These are phyloP conservation scores for Metroxylon sagu DNA, from an alignment of 176 grass and related monocot genomes.

Conservation along the genomic window DNA sequence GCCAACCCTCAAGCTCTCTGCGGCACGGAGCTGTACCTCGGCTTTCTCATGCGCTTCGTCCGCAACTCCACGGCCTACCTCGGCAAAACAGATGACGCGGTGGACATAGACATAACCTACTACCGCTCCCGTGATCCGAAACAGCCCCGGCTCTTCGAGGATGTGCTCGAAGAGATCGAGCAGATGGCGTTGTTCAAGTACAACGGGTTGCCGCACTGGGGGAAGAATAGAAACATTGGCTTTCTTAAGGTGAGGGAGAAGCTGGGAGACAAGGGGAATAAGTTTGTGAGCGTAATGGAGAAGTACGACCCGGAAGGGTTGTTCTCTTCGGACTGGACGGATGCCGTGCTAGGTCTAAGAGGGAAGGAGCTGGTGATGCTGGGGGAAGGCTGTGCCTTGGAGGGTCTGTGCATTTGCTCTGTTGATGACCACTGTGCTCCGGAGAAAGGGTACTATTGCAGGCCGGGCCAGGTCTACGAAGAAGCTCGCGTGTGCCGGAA, in stretches of 20 bases:
- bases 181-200: slow-evolving; percentile 61
- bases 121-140: slow-evolving; percentile 31
- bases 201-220: slow-evolving; percentile 52
- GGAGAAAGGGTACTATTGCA: slow-evolving; percentile 30
- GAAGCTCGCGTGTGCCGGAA: slow-evolving; percentile 43
- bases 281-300: slow-evolving; percentile 35
- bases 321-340: slow-evolving; percentile 70
- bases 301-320: slow-evolving; percentile 40
- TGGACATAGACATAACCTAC: slow-evolving; percentile 54
- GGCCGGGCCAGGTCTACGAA: slow-evolving; percentile 28
- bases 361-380: slow-evolving; percentile 18
- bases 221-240: slow-evolving; percentile 52
- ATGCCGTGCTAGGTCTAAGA: slow-evolving; percentile 44
- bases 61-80: slow-evolving; percentile 35
- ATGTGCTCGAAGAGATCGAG: slow-evolving; percentile 43
- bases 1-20: slow-evolving; percentile 32
- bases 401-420: slow-evolving; percentile 49
- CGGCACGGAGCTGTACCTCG: slow-evolving; percentile 43
- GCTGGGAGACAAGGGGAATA: slow-evolving; percentile 3
- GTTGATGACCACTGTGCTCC: slow-evolving; percentile 38
- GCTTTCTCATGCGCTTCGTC: slow-evolving; percentile 38
- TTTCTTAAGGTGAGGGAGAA: slow-evolving; percentile 24
- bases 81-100: slow-evolving; percentile 34
- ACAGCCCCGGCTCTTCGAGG: slow-evolving; percentile 28
- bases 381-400: slow-evolving; percentile 41